Base-by-base conservation (phyloP, 352 stramenopile genomes). In the Pilasporangium apinafurcum region DNA sequence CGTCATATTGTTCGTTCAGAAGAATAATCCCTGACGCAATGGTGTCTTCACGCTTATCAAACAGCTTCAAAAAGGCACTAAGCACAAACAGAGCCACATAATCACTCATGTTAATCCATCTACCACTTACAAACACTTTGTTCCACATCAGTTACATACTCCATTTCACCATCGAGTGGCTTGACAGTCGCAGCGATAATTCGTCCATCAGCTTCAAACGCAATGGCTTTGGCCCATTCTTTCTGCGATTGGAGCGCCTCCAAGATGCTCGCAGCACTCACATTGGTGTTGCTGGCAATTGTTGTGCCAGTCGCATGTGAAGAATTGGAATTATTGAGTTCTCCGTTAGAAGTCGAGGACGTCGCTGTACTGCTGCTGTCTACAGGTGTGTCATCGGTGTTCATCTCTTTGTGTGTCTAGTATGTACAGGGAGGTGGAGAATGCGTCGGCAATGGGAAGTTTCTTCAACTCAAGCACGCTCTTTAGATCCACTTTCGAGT, bases 1-100 rank as follows among this genome's bases (percentile, higher is more conserved):
- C 76, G 48, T 92, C 79, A 46, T 83, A 92, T 53, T 92, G 79
- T 58, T 92, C 79, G 20, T 69, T 78, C 5, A 83, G 55, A 25
- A 86, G 42, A 7, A 92, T 48, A 51, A 89, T 86, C 0, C 79
- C 79, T 0, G 69, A 67, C 14, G 62, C 74, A 46, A 92, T 87
- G 24, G 79, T 86, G 27, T 74, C 60, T 21, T 92, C 79, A 8
- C 79, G 79, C 66, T 86, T 86, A 58, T 81, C 64, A 26, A 84
- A 86, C n/a, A 92, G 68, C 44, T 80, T 77, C 7, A 74, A 31
- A 27, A 78, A 62, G 1, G 50, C 57, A 5, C 73, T 77, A n/a
- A n/a, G 18, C 33, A 48, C 27, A 47, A 32, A 45, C 10, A 34
- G 14, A 56, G 24, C 38, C 8, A 38, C 13, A 37, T 16, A 39